Conservation (phyloP, 1,284 basidiomycete species). For the Cutaneotrichosporon sp. region DNA sequence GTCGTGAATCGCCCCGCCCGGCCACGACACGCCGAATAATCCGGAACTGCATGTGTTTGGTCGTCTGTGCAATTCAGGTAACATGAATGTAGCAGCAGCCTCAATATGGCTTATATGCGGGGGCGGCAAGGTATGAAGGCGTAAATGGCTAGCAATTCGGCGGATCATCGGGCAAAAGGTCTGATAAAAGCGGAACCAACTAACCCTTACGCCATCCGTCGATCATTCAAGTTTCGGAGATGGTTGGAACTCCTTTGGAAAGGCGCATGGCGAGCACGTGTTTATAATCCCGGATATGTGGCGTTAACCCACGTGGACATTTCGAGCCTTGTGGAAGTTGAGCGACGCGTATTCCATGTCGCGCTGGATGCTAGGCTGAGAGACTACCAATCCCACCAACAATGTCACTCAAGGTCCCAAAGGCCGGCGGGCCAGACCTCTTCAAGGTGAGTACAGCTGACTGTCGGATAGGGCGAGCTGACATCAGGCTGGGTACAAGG, state of each 20-base stretch:
- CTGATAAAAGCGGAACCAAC: not conserved
- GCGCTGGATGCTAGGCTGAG: not conserved
- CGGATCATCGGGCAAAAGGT: no score
- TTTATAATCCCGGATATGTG: slow-evolving; percentile 1
- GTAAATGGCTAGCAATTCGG: no score
- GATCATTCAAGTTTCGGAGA: not conserved
- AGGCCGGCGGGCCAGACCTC: slow-evolving; percentile 75
- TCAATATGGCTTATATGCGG: no score
- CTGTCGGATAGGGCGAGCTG: not conserved
- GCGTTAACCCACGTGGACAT: slow-evolving; percentile 11
- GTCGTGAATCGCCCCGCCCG: no score
- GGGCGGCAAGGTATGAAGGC: no score
- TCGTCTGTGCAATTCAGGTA: no score
- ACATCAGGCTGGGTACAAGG: slow-evolving; percentile 24
- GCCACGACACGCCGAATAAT: no score
- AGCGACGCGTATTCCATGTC: slow-evolving; percentile 14
- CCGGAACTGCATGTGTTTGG: no score
- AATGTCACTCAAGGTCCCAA: slow-evolving; percentile 63
- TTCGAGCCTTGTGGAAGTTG: slow-evolving; percentile 13
- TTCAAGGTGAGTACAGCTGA: slow-evolving; percentile 67
- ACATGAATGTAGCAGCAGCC: no score
- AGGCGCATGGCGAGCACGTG: not conserved
- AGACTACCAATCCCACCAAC: slow-evolving; percentile 3
- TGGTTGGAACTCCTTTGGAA: not conserved
- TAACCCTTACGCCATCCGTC: not conserved